A percentile compares a stretch with the other conserved stretches of the same genome.
Conservation (phyloP, 2,329 filamentous ascomycete genomes). For the Botryotinia calthae region DNA sequence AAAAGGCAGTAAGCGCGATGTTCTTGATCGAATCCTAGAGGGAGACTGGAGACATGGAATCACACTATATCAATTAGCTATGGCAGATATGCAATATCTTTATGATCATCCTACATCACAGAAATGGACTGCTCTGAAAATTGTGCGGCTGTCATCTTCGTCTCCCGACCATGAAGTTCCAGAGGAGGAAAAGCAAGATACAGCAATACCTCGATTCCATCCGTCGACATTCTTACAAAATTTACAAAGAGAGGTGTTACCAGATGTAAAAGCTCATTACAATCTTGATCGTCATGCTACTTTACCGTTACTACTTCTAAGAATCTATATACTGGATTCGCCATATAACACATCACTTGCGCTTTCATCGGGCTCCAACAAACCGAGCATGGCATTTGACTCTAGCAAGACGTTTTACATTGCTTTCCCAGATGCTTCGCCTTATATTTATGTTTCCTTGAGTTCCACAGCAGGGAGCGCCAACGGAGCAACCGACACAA, state of each 20-base stretch:
- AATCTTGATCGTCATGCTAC: constrained; percentile 69
- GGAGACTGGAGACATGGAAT: constrained; percentile 68
- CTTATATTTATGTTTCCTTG: constrained; percentile 67
- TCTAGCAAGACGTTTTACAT: constrained; percentile 72
- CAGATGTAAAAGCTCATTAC: constrained; percentile 81
- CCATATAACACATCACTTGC: constrained; percentile 68
- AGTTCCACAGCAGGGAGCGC: constrained; percentile 56
- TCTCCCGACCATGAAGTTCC: constrained; percentile 1
- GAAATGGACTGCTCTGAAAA: constrained; percentile 62
- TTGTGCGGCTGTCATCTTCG: constrained; percentile 48
- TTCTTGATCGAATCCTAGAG: constrained; percentile 61
- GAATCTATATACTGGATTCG: constrained; percentile 76
- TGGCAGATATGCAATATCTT: constrained; percentile 65
- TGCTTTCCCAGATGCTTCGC: constrained; percentile 77
- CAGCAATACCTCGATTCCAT: constrained; percentile 67
- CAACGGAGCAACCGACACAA: constrained; percentile 48
- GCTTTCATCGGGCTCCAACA: constrained; percentile 36
- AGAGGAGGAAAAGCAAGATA: constrained; percentile 43
- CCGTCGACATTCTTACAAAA: constrained; percentile 75
- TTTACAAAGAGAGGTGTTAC: constrained; percentile 70
- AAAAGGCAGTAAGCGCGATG: constrained; percentile 61
- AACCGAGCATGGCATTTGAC: constrained; percentile 47
- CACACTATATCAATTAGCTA: constrained; percentile 64
- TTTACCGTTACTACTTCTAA: constrained; percentile 69
- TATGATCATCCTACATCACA: constrained; percentile 63